Evolutionary conservation across 805 yeast genomes (phyloP).

Genomic region (fission yeast (Schizosaccharomyces pombe)): DNA sequence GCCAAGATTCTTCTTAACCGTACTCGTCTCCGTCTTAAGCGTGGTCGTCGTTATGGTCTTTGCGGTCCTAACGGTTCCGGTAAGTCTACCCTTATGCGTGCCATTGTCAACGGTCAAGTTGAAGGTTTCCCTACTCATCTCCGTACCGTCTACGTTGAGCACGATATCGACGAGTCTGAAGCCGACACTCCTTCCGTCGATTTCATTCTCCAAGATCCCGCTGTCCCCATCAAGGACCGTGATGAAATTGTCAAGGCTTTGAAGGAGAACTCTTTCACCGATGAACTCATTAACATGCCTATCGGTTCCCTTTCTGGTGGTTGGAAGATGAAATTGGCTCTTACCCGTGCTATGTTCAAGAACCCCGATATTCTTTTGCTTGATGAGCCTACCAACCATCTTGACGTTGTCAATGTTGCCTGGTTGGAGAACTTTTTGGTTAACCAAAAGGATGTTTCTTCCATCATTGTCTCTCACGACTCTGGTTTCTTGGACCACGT

Average conservation of each 20-base stretch:
- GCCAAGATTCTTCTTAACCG: slow-evolving; percentile 98
- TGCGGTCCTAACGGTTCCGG: slow-evolving; percentile 99
- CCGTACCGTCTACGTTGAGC: slow-evolving; percentile 98
- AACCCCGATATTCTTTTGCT: slow-evolving; percentile 92
- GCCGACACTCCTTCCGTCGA: slow-evolving; percentile 88
- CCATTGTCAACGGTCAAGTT: slow-evolving; percentile 92
- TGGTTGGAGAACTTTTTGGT: slow-evolving; percentile 98
- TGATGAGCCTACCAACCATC: slow-evolving; percentile 99
- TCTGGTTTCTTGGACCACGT: slow-evolving; percentile 97
- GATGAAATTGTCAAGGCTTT: slow-evolving; percentile 56
- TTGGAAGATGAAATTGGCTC: slow-evolving; percentile 99
- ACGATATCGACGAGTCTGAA: slow-evolving; percentile 95
- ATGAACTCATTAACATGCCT: slow-evolving; percentile 82
- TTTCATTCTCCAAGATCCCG: slow-evolving; percentile 73
- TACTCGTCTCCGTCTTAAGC: slow-evolving; percentile 94
- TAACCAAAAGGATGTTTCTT: slow-evolving; percentile 85
- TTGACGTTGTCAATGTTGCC: slow-evolving; percentile 98
- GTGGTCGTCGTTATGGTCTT: slow-evolving; percentile 97
- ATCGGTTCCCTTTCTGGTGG: slow-evolving; percentile 97
- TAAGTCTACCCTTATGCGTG: slow-evolving; percentile 95
- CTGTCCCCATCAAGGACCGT: slow-evolving; percentile 23
- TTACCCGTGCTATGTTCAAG: slow-evolving; percentile 96
- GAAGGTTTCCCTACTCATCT: slow-evolving; percentile 99
- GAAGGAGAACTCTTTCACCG: slow-evolving; percentile 77
- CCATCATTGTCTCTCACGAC: slow-evolving; percentile 97